A percentile compares a stretch with the other conserved stretches of the same genome.
These are phyloP conservation scores for Neurospora sublineolata DNA, from an alignment of 495 filamentous ascomycete genomes.

Conservation along the genomic window DNA sequence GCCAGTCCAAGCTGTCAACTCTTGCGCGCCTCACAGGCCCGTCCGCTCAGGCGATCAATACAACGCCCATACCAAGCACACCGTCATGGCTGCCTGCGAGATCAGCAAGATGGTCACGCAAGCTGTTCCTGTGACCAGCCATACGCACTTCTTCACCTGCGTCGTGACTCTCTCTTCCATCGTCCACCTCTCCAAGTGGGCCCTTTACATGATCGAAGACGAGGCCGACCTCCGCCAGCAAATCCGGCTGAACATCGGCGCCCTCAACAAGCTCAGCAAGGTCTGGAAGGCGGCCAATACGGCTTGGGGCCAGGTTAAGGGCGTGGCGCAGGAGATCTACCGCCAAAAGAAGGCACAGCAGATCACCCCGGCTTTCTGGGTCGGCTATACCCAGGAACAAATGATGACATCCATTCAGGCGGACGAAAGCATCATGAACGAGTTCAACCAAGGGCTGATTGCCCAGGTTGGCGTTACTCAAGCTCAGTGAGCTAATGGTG, in stretches of 20 bases:
- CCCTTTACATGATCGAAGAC: constrained; percentile 39
- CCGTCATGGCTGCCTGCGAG: constrained; percentile 62
- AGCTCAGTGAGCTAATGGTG: neutral
- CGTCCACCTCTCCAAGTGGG: constrained; percentile 53
- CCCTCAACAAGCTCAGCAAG: constrained; percentile 57
- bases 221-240: constrained; percentile 68
- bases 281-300: constrained; percentile 70
- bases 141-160: constrained; percentile 86
- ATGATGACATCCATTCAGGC: constrained; percentile 42
- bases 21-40: constrained; percentile 44
- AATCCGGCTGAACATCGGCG: constrained; percentile 71
- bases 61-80: constrained; percentile 70
- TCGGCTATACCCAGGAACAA: constrained; percentile 40
- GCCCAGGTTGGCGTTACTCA: neutral
- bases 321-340: constrained; percentile 57
- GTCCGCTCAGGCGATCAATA: constrained; percentile 44
- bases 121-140: constrained; percentile 56
- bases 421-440: constrained; percentile 44
- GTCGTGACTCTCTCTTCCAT: constrained; percentile 59
- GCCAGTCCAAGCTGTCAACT: constrained; percentile 40
- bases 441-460: constrained; percentile 28
- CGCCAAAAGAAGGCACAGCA: constrained; percentile 43
- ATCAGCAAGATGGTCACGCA: constrained; percentile 70
- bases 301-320: constrained; percentile 63
- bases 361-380: constrained; percentile 39